Base-by-base conservation (phyloP, 2,329 filamentous ascomycete species). In the Fusarium nodosum region DNA sequence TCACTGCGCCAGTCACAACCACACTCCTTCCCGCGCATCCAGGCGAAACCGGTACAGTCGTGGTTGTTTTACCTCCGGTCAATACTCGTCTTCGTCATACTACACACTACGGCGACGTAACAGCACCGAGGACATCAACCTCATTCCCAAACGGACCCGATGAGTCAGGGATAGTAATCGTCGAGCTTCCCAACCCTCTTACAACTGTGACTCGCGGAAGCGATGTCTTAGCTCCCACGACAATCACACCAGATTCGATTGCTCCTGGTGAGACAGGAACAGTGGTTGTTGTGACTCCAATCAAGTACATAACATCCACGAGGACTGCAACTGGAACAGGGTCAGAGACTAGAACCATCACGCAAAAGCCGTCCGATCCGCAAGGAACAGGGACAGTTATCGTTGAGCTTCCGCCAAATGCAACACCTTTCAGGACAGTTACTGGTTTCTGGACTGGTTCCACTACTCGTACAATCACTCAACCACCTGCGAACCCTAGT, bases 21-120 rank as follows among this genome's bases (percentile, higher is more conserved):
- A 64, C 60, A 0, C 30, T 64, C 3, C 13, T 38, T 0, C 59
- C 60, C 2, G 31, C 20, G 3, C 24, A 15, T 16, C 50, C 60
- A 1, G 60, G 58, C 0, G 58, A 44, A 7, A 55, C 18, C 1
- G 51, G 60, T 5, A 63, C n/a, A 4, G 58, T 63, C 0, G 3
- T 56, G 8, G 38, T 64, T 0, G 15, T 45, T 3, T 0, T 64
- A 0, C 60, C 60, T 1, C 60, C 60, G 0, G 8, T 50, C 1
- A 64, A 64, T 8, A 58, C 51, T 11, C 60, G 59, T 0, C 20
- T 64, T 9, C 36, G 56, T 2, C 36, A 42, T 2, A 64, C 38
- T 8, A 64, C 60, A 9, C 44, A 36, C 4, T 64, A 39, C 2
- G 60, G 60, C 0, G 45, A 20, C 5, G 60, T 57, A 4, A 50